These are phyloP conservation scores for Vaccinium vitisidaea DNA, from an alignment of 148 eudicot species.

Conservation along the genomic window DNA sequence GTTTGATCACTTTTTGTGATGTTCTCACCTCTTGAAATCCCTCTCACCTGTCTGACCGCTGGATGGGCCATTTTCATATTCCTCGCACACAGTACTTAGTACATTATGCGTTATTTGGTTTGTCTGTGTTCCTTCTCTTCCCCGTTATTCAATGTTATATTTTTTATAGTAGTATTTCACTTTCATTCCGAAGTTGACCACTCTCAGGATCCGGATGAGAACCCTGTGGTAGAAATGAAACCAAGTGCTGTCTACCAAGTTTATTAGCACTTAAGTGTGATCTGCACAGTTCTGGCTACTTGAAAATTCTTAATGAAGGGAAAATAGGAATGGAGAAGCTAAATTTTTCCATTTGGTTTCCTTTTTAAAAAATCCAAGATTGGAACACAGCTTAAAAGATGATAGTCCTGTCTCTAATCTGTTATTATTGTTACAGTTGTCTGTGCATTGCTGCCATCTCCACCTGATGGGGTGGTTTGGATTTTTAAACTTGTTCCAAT, in stretches of 20 bases:
- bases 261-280: background rate
- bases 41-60: background rate
- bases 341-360: background rate
- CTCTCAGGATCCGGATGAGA: background rate
- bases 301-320: background rate
- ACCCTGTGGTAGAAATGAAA: background rate
- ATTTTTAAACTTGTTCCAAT: background rate
- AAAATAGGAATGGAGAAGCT: background rate
- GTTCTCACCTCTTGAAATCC: background rate
- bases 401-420: background rate
- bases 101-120: background rate
- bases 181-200: background rate
- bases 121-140: background rate
- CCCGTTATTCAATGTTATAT: background rate
- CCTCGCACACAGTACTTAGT: background rate
- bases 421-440: background rate
- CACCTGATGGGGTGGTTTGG: background rate
- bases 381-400: background rate
- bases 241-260: background rate
- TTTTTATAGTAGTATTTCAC: background rate
- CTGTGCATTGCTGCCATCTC: background rate
- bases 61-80: background rate
- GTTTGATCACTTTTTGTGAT: background rate
- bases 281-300: background rate
- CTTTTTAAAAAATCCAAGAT: background rate